These are phyloP conservation scores for Fraxinus pennsylvanica DNA, from an alignment of 257 asterid genomes.

Conservation along the genomic window DNA sequence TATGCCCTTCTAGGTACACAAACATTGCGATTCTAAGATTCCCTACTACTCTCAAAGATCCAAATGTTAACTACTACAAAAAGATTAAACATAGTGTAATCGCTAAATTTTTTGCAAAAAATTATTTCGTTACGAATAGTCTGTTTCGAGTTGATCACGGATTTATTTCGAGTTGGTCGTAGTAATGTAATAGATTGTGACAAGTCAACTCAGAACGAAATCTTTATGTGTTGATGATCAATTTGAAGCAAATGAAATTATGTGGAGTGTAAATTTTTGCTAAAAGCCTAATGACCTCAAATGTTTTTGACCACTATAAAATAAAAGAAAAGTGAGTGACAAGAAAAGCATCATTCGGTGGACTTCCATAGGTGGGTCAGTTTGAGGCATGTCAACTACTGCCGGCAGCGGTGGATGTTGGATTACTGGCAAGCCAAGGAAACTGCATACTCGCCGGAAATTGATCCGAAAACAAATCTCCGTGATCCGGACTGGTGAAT, in stretches of 20 bases:
- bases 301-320: neutral
- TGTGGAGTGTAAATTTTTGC: neutral
- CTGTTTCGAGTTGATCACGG: neutral
- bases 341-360: constrained; percentile 44
- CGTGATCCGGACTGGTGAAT: constrained; percentile 7
- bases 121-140: neutral
- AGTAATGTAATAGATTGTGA: no score
- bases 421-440: constrained; percentile 42
- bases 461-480: constrained; percentile 26
- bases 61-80: neutral
- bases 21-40: constrained; percentile 32
- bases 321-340: constrained; percentile 36
- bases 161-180: neutral
- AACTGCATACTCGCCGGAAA: constrained; percentile 30
- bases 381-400: constrained; percentile 33
- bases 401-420: constrained; percentile 43
- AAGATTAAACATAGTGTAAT: no score
- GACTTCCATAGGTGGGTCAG: neutral
- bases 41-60: constrained; percentile 1
- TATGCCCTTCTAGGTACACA: constrained; percentile 15
- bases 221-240: no score
- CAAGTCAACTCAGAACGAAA: no score
- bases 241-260: neutral
- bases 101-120: no score
- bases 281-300: neutral